Base-by-base conservation (phyloP, 352 stramenopile genomes). In the Phytophthora parvispora region DNA sequence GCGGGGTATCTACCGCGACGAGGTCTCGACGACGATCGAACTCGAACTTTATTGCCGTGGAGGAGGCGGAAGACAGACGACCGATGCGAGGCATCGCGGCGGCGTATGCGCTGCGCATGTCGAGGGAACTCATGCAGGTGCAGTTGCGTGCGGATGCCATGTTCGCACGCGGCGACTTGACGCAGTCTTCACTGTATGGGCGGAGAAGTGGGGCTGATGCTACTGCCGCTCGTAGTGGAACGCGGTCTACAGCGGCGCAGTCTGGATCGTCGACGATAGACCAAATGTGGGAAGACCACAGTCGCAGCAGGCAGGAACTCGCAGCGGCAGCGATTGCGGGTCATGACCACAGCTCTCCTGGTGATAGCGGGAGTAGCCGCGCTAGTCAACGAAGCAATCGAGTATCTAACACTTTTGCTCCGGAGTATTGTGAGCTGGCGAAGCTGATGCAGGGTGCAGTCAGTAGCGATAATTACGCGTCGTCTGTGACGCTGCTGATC, bases 61-160 rank as follows among this genome's bases (percentile, higher is more conserved):
- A 60, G 31, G 54, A 75, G n/a, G 63, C 20, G 9, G 71, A 83
- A 54, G 69, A 77, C 16, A 60, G 74, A 24, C 77, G 84, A 12
- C 84, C 80, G 1, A 83, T 92, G 56, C 77, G 83, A 27, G 85
- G 87, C 8, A 77, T 92, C 40, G 87, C 87, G 2, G 78, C 87
- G 2, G 75, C 78, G 16, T 95, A 95, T 60, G 83, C 84, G 6
- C 49, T 91, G n/a, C 81, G 84, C 12, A 95, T 95, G 87, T 95
- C 87, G 9, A 64, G 84, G 49, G 87, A 95, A 62, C 73, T 95
- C 0, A 83, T 92, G 72, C 77, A 87, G 34, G 86, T 95, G 32
- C 80, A 95, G 45, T 66, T 78, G 15, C 72, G 87, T 34, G 85
- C 87, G 1, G 84, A 94, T 49, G 69, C 83, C 4, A 94, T 94